Evolutionary conservation across 495 filamentous ascomycete genomes (phyloP), one percentile per base, ranked within the genome.

Genomic region (Podospora fimiseda): DNA sequence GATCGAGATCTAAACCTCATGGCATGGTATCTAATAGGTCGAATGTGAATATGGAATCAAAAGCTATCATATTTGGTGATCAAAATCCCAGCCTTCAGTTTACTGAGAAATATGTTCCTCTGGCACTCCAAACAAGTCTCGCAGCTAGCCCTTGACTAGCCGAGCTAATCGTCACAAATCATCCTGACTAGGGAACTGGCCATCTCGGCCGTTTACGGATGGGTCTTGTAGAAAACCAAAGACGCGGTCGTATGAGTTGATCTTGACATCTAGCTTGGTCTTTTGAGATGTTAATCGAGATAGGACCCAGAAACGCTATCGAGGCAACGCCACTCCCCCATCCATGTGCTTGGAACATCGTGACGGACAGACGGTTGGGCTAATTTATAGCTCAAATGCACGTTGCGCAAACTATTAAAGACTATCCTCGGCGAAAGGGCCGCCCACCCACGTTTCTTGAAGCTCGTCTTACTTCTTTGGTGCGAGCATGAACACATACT

Each of bases 401-500:
- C n/a, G n/a, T n/a, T n/a, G n/a, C n/a, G n/a, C n/a, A n/a, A n/a
- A n/a, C n/a, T n/a, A n/a, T n/a, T n/a, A n/a, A n/a, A n/a, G n/a
- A n/a, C n/a, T n/a, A n/a, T n/a, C n/a, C n/a, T 30, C 13, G 22
- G 11, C 19, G 21, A 16, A 18, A 2, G 1, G 0, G 0, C 19
- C 18, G 19, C 30, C 43, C 47, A 69, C 58, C n/a, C n/a, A n/a
- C n/a, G n/a, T n/a, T n/a, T n/a, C n/a, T n/a, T n/a, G n/a, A n/a
- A n/a, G n/a, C n/a, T n/a, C n/a, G 27, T 33, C 27, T 33, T 33
- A 78, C 37, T 68, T 64, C 44, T 65, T 73, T 11, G 74, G 74
- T 8, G 76, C 72, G 41, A 91, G 74, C 86, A 93, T 87, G 51
- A 92, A 64, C 18, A 93, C 86, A 61, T 93, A 95, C 66, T 95